A percentile compares a stretch with the other conserved stretches of the same genome.
Conservation (phyloP, 495 filamentous ascomycete species). For the Podospora tetraspora region DNA sequence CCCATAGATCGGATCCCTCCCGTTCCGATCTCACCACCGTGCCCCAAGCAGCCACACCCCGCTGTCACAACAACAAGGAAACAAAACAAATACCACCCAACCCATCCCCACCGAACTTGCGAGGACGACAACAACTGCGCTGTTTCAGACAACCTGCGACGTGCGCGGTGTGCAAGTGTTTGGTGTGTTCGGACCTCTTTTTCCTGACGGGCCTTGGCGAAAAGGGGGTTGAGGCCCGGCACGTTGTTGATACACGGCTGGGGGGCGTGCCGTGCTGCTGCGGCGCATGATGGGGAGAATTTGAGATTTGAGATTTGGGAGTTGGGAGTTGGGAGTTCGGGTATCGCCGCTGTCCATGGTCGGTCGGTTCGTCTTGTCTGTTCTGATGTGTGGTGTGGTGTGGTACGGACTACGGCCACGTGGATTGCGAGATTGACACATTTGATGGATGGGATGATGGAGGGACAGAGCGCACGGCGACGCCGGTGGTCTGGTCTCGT, state of each 20-base stretch:
- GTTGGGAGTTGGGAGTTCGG: not conserved
- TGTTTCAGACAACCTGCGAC: not conserved
- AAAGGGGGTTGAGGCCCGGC: not conserved
- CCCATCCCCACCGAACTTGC: not conserved
- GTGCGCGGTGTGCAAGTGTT: not conserved
- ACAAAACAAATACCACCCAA: not conserved
- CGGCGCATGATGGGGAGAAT: not conserved
- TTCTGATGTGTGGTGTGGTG: not conserved
- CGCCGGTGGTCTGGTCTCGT: not conserved
- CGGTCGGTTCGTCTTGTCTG: not conserved
- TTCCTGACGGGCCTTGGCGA: not conserved
- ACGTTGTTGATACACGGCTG: not conserved
- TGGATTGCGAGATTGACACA: not conserved
- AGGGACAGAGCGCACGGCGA: not conserved
- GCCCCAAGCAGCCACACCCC: not conserved
- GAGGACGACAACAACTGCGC: not conserved
- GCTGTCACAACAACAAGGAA: not conserved
- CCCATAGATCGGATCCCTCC: not conserved
- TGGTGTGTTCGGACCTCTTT: not conserved
- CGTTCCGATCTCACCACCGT: not conserved
- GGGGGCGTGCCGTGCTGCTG: not conserved
- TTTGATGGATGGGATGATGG: not conserved
- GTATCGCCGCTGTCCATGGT: not conserved
- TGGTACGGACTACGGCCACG: not conserved
- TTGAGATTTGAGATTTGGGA: no score